phyloP scores from a whole-genome alignment of 768 basidiomycete species.

The Boletus subparvulus region DNA sequence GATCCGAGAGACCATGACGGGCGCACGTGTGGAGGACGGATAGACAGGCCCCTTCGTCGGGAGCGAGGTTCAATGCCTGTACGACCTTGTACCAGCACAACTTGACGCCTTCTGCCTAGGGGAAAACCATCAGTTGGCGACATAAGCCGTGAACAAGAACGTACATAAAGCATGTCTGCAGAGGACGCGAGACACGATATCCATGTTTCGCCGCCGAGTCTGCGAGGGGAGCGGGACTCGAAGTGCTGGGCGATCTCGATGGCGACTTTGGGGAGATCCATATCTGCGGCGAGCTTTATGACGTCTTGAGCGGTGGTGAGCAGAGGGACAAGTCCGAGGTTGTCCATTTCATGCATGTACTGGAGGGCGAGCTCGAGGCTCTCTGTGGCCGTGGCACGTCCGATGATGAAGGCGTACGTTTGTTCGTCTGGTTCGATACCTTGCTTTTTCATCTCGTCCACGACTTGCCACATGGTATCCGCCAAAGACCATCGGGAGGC shows the following conservation, averaged over 20 bases:
- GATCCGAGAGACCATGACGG: slow-evolving; percentile 65
- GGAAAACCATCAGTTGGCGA: neutral
- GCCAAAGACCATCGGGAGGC: slow-evolving; percentile 42
- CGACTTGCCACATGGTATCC: slow-evolving; percentile 45
- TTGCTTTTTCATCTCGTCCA: slow-evolving; percentile 55
- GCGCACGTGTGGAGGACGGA: slow-evolving; percentile 72
- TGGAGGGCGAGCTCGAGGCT: slow-evolving; percentile 70
- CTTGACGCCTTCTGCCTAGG: slow-evolving; percentile 65
- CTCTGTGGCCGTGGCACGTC: slow-evolving; percentile 41
- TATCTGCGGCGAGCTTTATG: slow-evolving; percentile 51
- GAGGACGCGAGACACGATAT: slow-evolving; percentile 63
- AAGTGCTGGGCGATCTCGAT: slow-evolving; percentile 65
- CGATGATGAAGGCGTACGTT: slow-evolving; percentile 56
- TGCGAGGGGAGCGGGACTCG: slow-evolving; percentile 54
- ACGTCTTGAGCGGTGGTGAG: slow-evolving; percentile 50
- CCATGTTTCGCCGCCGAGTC: slow-evolving; percentile 59
- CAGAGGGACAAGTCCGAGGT: slow-evolving; percentile 48
- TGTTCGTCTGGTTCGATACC: slow-evolving; percentile 48
- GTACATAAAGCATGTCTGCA: slow-evolving; percentile 65
- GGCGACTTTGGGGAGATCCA: slow-evolving; percentile 63
- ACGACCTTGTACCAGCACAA: slow-evolving; percentile 63
- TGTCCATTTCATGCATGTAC: slow-evolving; percentile 58
- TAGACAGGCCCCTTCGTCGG: slow-evolving; percentile 74
- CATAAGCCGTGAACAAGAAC: slow-evolving; percentile 29
- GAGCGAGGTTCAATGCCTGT: slow-evolving; percentile 49